A percentile compares a stretch with the other conserved stretches of the same genome.
phyloP scores from a whole-genome alignment of 2,329 filamentous ascomycete genomes.

The Beauveria medogensis region DNA sequence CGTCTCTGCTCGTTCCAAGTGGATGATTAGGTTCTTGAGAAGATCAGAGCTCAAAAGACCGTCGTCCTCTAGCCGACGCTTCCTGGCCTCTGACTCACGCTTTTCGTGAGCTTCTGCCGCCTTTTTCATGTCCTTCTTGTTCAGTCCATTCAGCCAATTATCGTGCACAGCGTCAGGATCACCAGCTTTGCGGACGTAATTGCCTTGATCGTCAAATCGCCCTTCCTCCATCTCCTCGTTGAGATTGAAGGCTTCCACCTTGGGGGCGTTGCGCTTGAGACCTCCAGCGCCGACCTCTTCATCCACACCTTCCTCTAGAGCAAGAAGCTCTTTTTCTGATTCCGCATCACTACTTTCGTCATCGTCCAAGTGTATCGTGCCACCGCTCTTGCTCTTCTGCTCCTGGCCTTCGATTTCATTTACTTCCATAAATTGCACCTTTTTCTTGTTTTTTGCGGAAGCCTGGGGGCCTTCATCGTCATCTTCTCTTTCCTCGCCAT shows the following conservation, averaged over 20 bases:
- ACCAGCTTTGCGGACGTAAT: constrained; percentile 80
- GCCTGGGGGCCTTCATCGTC: constrained; percentile 28
- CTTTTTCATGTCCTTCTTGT: constrained; percentile 85
- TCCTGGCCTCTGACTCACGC: constrained; percentile 67
- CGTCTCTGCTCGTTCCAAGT: constrained; percentile 74
- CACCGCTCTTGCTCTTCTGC: constrained; percentile 62
- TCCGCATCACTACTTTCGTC: constrained; percentile 54
- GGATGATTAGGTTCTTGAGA: constrained; percentile 61
- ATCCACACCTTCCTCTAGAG: constrained; percentile 68
- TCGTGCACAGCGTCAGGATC: constrained; percentile 91
- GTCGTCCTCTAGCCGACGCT: constrained; percentile 67
- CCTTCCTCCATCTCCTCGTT: constrained; percentile 84
- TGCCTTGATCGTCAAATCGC: constrained; percentile 81
- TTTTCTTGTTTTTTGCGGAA: constrained; percentile 51
- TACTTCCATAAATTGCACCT: constrained; percentile 52
- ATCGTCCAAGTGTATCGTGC: constrained; percentile 55
- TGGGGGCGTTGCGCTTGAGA: constrained; percentile 86
- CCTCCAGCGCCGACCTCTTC: constrained; percentile 85
- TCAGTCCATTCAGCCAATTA: constrained; percentile 83
- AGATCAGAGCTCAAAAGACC: constrained; percentile 64
- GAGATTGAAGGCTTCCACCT: constrained; percentile 95
- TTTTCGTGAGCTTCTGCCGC: constrained; percentile 83
- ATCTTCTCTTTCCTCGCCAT: constrained; percentile 42
- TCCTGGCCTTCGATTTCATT: constrained; percentile 73
- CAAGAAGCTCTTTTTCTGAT: constrained; percentile 62